A percentile compares a stretch with the other conserved stretches of the same genome.
Conservation (phyloP, 305 asterid genomes). For the Plantago coronopus region DNA sequence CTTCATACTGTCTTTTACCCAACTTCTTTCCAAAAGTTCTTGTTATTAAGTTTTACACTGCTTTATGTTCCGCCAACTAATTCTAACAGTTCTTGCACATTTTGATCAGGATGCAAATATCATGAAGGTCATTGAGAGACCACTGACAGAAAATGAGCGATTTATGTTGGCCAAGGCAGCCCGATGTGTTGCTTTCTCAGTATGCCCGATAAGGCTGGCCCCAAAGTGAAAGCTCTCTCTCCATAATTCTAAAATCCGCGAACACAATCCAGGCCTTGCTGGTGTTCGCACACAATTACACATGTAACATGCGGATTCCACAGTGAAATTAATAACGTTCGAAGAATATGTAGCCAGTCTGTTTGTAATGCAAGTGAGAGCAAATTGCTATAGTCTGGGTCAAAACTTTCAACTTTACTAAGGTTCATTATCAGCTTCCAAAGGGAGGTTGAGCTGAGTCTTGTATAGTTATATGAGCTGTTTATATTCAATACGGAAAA, state of each 20-base stretch:
- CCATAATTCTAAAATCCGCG: not conserved
- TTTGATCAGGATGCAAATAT: conserved; percentile 72
- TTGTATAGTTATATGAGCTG: too few relatives aligned
- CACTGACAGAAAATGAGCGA: conserved; percentile 90
- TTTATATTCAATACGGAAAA: too few relatives aligned
- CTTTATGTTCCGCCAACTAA: not conserved
- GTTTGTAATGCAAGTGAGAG: too few relatives aligned
- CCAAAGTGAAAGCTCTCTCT: conserved; percentile 46
- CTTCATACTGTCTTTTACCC: too few relatives aligned
- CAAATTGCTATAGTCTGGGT: too few relatives aligned
- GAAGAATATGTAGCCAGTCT: not conserved
- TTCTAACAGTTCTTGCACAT: conserved; percentile 8
- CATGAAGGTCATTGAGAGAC: conserved; percentile 91
- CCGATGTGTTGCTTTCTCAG: conserved; percentile 78
- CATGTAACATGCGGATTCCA: not conserved
- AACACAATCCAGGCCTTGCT: not conserved
- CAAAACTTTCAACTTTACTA: too few relatives aligned
- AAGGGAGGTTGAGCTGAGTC: too few relatives aligned
- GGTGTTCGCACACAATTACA: not conserved
- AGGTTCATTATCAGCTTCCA: too few relatives aligned
- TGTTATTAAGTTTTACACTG: not conserved
- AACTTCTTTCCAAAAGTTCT: too few relatives aligned
- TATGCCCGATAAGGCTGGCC: conserved; percentile 75
- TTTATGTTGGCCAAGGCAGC: conserved; percentile 97
- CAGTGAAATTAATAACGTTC: not conserved